These are phyloP conservation scores for Tylopilus sp. DNA, from an alignment of 1,284 basidiomycete genomes.

Conservation along the genomic window DNA sequence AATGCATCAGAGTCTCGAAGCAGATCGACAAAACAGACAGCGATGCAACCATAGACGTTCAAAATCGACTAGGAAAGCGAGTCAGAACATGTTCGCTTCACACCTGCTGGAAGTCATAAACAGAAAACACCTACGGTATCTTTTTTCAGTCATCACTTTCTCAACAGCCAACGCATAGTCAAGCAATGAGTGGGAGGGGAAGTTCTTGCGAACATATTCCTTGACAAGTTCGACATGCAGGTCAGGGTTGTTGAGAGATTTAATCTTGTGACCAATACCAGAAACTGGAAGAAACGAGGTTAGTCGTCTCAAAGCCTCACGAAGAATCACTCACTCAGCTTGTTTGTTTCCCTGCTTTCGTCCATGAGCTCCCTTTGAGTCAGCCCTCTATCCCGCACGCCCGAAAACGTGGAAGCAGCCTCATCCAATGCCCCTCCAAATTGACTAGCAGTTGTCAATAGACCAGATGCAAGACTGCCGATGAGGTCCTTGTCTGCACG, in stretches of 20 bases:
- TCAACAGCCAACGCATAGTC: conserved; percentile 99
- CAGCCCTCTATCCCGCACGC: conserved; percentile 90
- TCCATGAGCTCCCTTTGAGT: conserved; percentile 99
- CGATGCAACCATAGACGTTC: conserved; percentile 98
- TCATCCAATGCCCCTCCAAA: conserved; percentile 99
- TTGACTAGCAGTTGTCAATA: conserved; percentile 97
- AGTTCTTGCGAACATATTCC: conserved; percentile 96
- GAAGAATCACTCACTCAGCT: conserved; percentile 76
- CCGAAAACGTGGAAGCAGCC: conserved; percentile 96
- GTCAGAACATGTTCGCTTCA: conserved; percentile 12
- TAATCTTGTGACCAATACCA: conserved; percentile 99
- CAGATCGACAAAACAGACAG: conserved; percentile 98
- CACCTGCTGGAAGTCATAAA: neutral
- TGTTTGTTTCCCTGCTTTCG: conserved; percentile 95
- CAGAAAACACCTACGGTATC: conserved; percentile 75
- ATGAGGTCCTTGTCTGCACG: conserved; percentile 99
- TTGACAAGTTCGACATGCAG: conserved; percentile 98
- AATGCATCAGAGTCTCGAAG: conserved; percentile 95
- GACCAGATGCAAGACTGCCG: conserved; percentile 95
- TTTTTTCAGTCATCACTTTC: conserved; percentile 98
- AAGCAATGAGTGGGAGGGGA: conserved; percentile 92
- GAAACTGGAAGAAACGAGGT: conserved; percentile 66
- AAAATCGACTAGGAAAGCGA: conserved; percentile 73
- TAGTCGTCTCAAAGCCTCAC: neutral
- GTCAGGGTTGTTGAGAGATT: conserved; percentile 98